Conservation (phyloP, 2,329 filamentous ascomycete genomes). For the Phialophora verrucosa region DNA sequence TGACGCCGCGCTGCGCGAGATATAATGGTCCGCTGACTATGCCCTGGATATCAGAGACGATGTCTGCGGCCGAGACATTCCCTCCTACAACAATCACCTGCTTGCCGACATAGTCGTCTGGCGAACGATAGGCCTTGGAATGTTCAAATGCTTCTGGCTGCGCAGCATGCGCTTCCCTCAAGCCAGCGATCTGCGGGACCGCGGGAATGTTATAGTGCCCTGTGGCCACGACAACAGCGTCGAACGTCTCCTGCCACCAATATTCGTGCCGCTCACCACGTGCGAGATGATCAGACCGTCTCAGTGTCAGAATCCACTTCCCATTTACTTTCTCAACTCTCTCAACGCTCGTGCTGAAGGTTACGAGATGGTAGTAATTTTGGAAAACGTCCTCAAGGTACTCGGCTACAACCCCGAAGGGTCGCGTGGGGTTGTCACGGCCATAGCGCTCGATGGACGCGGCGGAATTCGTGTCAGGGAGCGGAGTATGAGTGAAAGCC, state of each 20-base stretch:
- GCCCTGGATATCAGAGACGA: conserved; percentile 57
- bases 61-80: conserved; percentile 61
- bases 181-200: conserved; percentile 56
- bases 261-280: conserved; percentile 22
- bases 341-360: conserved; percentile 46
- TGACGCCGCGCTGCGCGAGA: conserved; percentile 64
- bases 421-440: conserved; percentile 38
- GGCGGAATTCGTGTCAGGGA: conserved; percentile 40
- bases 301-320: conserved; percentile 44
- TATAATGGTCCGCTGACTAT: conserved; percentile 56
- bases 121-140: conserved; percentile 58
- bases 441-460: conserved; percentile 37
- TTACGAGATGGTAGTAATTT: conserved; percentile 43
- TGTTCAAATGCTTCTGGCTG: conserved; percentile 56
- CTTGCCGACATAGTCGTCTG: conserved; percentile 54
- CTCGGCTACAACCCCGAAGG: conserved; percentile 38
- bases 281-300: conserved; percentile 29
- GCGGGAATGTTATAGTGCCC: conserved; percentile 60
- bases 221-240: conserved; percentile 58
- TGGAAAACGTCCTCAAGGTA: conserved; percentile 41
- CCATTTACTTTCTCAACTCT: conserved; percentile 40
- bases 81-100: conserved; percentile 63
- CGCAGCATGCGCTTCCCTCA: conserved; percentile 51
- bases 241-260: conserved; percentile 52
- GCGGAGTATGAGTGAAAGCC: conserved; percentile 42